A percentile compares a stretch with the other conserved stretches of the same genome.
Conservation (phyloP, 2,329 filamentous ascomycete genomes). For the Microsporum ferrugineum region DNA sequence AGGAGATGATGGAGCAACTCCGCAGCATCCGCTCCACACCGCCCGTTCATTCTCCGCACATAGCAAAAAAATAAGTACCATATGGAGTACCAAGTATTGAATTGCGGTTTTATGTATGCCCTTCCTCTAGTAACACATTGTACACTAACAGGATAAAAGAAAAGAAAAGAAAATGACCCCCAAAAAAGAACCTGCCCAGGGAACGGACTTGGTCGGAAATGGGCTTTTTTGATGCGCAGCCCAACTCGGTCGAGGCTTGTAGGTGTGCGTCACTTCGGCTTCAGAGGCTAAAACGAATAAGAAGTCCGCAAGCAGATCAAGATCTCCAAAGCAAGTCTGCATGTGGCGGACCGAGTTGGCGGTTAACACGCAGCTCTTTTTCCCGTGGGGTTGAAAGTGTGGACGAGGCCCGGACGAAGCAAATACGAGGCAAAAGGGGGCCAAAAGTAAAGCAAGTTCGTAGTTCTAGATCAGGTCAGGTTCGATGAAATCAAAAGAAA, state of each 20-base stretch:
- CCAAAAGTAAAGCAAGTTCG: neutral
- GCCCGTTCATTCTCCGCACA: neutral
- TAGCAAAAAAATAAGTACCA: too few species aligned
- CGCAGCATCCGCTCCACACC: neutral
- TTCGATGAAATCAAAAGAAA: neutral
- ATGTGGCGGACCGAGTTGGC: neutral
- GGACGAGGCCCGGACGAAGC: neutral
- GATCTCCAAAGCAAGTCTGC: neutral
- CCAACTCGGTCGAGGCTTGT: neutral
- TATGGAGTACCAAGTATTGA: too few species aligned
- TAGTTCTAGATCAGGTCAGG: neutral
- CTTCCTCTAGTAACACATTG: neutral
- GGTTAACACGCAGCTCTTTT: neutral
- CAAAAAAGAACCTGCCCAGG: neutral
- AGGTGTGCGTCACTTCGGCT: neutral
- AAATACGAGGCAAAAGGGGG: neutral
- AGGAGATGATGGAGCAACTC: neutral
- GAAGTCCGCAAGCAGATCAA: neutral
- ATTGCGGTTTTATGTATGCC: too few species aligned
- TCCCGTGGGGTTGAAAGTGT: neutral
- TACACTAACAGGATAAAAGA: neutral
- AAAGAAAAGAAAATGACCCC: neutral
- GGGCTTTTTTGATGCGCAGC: neutral
- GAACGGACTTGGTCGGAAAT: neutral
- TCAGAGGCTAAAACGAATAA: neutral